These are phyloP conservation scores for Intubia oerlemansii DNA, from an alignment of 2,329 filamentous ascomycete genomes.

Conservation along the genomic window DNA sequence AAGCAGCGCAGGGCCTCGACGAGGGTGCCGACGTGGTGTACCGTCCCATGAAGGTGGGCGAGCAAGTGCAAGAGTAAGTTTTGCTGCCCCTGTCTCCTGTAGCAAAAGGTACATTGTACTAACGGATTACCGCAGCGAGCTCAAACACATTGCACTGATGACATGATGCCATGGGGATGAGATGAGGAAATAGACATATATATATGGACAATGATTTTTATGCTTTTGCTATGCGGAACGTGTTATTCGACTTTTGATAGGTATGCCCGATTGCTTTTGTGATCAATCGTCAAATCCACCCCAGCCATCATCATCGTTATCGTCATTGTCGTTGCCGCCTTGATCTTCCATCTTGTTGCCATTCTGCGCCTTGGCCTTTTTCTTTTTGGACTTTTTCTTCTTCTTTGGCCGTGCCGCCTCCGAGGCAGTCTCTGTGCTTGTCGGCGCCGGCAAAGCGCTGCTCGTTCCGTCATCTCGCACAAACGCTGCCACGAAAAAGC, in stretches of 20 bases:
- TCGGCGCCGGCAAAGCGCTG: too few species aligned
- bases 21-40: slow-evolving; percentile 30
- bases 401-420: not conserved
- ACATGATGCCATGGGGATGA: slow-evolving; percentile 6
- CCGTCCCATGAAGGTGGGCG: slow-evolving; percentile 32
- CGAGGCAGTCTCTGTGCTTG: too few species aligned
- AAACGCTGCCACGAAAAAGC: slow-evolving; percentile 89
- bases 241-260: too few species aligned
- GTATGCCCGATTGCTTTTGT: too few species aligned
- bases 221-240: too few species aligned
- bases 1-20: slow-evolving; percentile 26
- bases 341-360: not conserved
- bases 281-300: slow-evolving; percentile 8
- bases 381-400: not conserved
- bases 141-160: slow-evolving; percentile 32
- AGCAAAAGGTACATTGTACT: too few species aligned
- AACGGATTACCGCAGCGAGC: slow-evolving; percentile 17
- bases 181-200: too few species aligned
- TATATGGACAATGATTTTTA: too few species aligned
- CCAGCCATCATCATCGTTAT: slow-evolving; percentile 6
- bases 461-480: slow-evolving; percentile 26
- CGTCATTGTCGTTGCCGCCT: not conserved
- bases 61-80: slow-evolving; percentile 33
- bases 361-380: not conserved
- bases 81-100: not conserved